Evolutionary conservation across 1,284 basidiomycete genomes (phyloP).

Genomic region (Sphagnurus paluster): DNA sequence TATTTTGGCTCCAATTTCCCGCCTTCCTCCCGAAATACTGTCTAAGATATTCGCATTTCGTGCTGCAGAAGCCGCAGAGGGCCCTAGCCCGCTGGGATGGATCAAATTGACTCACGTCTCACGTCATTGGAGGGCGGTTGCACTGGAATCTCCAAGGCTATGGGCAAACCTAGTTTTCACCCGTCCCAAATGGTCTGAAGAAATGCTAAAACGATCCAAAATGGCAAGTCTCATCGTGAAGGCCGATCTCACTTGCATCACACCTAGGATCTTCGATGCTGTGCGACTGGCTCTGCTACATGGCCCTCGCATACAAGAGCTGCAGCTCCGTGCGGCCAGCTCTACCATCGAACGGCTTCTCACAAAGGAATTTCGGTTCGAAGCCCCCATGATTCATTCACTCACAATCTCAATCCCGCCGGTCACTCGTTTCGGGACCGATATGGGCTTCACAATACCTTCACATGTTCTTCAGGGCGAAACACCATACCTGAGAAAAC

Average conservation of each 20-base stretch:
- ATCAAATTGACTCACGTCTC: constrained; percentile 24
- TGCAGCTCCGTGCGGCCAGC: constrained; percentile 17
- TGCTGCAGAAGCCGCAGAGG: constrained; percentile 11
- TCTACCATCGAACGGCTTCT: constrained; percentile 18
- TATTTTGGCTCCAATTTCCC: constrained; percentile 28
- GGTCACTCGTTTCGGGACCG: constrained; percentile 11
- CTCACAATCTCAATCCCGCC: constrained; percentile 18
- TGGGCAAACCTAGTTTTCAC: constrained; percentile 22
- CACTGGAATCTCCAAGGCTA: constrained; percentile 20
- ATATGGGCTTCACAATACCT: constrained; percentile 17
- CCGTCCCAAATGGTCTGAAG: constrained; percentile 22
- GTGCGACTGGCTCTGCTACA: constrained; percentile 20
- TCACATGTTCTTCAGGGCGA: constrained; percentile 13
- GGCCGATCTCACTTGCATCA: constrained; percentile 19
- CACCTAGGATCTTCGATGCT: constrained; percentile 19
- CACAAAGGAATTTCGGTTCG: constrained; percentile 5
- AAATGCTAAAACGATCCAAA: constrained; percentile 29
- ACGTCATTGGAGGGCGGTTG: constrained; percentile 24
- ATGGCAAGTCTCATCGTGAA: constrained; percentile 24
- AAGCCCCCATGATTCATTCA: constrained; percentile 19
- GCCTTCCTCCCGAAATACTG: constrained; percentile 28
- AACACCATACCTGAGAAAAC: constrained; percentile 17
- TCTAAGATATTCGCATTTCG: constrained; percentile 22
- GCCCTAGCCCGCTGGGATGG: constrained; percentile 19
- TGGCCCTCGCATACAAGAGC: constrained; percentile 16